Percentiles rank a stretch among this genome's conserved stretches.
phyloP scores from a whole-genome alignment of 2,329 filamentous ascomycete species.

The Fonsecaea multimorphosa region DNA sequence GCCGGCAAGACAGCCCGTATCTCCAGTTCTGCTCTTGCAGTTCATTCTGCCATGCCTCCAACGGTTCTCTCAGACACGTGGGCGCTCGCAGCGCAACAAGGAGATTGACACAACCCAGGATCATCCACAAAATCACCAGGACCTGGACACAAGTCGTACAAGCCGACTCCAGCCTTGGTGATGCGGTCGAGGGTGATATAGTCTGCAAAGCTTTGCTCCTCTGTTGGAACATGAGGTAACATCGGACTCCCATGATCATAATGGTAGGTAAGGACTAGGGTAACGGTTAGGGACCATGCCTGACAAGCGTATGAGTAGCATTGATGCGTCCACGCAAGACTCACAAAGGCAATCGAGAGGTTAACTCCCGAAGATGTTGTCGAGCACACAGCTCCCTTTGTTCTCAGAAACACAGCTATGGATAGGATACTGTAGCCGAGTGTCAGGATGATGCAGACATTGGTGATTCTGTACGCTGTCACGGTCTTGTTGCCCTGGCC shows the following conservation, averaged over 20 bases:
- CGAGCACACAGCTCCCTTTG: constrained; percentile 22
- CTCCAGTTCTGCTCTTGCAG: constrained; percentile 28
- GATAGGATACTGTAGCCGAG: constrained; percentile 25
- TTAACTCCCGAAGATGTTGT: constrained; percentile 29
- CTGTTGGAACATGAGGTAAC: constrained; percentile 25
- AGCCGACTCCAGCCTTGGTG: constrained; percentile 23
- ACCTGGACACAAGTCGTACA: constrained; percentile 19
- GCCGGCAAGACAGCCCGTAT: constrained; percentile 26
- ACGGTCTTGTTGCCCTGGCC: constrained; percentile 5
- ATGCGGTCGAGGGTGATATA: constrained; percentile 21
- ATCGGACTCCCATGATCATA: constrained; percentile 18
- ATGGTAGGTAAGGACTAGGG: constrained; percentile 28
- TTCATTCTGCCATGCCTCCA: constrained; percentile 15
- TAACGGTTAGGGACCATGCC: not conserved
- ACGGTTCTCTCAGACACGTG: constrained; percentile 22
- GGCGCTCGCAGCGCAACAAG: constrained; percentile 29
- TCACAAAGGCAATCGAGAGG: constrained; percentile 31
- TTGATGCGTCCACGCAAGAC: not conserved
- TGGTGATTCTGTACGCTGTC: constrained; percentile 17
- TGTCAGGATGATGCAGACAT: constrained; percentile 15
- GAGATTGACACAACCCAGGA: constrained; percentile 30
- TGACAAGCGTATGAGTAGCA: not conserved
- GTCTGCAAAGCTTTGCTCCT: constrained; percentile 16
- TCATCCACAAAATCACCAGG: constrained; percentile 29
- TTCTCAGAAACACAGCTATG: constrained; percentile 20